Conservation (phyloP, 1,139 yeast genomes). For the Yamadazyma songkhlaensis region DNA sequence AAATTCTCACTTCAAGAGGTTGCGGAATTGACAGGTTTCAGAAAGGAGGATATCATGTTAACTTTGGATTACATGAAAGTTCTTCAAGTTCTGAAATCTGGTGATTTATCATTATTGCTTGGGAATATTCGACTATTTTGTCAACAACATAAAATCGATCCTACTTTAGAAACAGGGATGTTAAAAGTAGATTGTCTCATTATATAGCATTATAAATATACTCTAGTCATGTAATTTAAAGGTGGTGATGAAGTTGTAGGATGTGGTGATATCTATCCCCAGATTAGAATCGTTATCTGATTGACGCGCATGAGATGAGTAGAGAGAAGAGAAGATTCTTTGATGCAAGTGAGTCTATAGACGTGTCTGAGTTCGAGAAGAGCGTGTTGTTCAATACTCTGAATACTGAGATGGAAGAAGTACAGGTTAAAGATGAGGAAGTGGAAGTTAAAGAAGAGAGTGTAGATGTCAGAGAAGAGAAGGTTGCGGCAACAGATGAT, state of each 20-base stretch:
- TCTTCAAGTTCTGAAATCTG: slow-evolving; percentile 21
- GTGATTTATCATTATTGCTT: slow-evolving; percentile 16
- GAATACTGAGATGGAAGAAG: neutral
- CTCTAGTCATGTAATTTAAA: too few species aligned
- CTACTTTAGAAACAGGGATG: slow-evolving; percentile 21
- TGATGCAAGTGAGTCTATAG: neutral
- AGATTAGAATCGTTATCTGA: too few species aligned
- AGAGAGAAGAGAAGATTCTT: slow-evolving; percentile 8
- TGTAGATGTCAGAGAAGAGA: too few species aligned
- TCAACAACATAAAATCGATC: slow-evolving; percentile 20
- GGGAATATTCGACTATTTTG: slow-evolving; percentile 33
- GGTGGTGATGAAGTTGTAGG: too few species aligned
- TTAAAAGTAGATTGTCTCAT: slow-evolving; percentile 28
- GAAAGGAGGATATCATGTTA: slow-evolving; percentile 64
- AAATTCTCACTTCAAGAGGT: slow-evolving; percentile 49
- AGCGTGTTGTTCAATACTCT: neutral
- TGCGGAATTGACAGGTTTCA: slow-evolving; percentile 61
- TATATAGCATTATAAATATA: slow-evolving; percentile 10
- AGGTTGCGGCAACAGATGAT: neutral
- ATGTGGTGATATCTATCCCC: too few species aligned
- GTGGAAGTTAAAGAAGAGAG: too few species aligned
- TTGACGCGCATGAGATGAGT: slow-evolving; percentile 3
- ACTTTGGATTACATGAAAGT: slow-evolving; percentile 64
- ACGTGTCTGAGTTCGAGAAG: neutral
- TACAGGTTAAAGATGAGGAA: neutral